Base-by-base conservation (phyloP, 2,329 filamentous ascomycete species). In the Talaromyces sp. region DNA sequence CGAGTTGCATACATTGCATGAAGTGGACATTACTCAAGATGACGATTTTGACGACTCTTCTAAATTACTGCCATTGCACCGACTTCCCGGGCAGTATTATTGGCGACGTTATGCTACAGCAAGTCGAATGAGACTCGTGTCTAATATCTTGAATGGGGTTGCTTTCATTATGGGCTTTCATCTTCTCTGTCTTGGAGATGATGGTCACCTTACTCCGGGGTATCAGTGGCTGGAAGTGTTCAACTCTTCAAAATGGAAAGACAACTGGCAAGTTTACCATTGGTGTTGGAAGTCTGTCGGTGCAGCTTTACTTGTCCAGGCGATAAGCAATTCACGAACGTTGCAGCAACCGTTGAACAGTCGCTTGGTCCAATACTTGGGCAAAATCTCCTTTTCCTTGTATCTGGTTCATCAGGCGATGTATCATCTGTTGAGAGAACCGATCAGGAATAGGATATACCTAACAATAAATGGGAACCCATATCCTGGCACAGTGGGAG, bases 311-410 rank as follows among this genome's bases (percentile, higher is more conserved):
- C 16, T 69, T 14, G 67, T 72, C 10, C 70, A 68, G 27, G 69
- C 67, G 16, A 68, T 72, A 22, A 64, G 67, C 45, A 65, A 69
- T 22, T 69, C 69, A 13, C 63, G 59, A 3, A n/a, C 50, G 4
- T 63, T 73, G 3, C 71, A 72, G 59, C 19, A 33, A 11, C 69
- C 69, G 10, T 62, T 73, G 41, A 68, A 62, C 4, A 68, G 69
- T 9, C 58, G 62, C 1, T 60, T 69, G 9, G 63, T 70, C 14
- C 72, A 72, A 57, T 75, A 74, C 56, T 65, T 75, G 22, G 73
- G 73, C 10, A 68, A 70, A 33, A 73, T 75, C 13, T 74, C 72
- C 2, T 75, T 74, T 60, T 70, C 73, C n/a, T 64, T 75, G 39
- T 75, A 75, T 54, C 61, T 75, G 27, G 64, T 72, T 13, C 73